A percentile compares a stretch with the other conserved stretches of the same genome.
phyloP scores from a whole-genome alignment of 1,284 basidiomycete genomes.

The Stygiomarasmius scandens region DNA sequence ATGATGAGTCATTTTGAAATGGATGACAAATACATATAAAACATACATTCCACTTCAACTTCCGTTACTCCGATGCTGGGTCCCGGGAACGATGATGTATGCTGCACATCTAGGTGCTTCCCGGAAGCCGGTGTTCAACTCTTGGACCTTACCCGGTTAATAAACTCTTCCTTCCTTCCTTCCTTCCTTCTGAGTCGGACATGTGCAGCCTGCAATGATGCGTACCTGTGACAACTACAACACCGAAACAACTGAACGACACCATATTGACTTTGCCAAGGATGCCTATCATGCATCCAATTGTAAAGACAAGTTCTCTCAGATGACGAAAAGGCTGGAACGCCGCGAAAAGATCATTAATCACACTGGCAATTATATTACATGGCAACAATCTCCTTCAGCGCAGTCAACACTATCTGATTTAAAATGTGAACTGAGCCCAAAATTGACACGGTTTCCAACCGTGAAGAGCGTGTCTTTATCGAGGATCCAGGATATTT shows the following conservation, averaged over 20 bases:
- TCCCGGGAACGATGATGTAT: too few relatives aligned
- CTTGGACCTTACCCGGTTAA: too few relatives aligned
- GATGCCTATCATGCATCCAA: conserved; percentile 28
- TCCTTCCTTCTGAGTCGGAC: too few relatives aligned
- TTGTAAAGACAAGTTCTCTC: conserved; percentile 25
- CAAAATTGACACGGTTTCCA: conserved; percentile 28
- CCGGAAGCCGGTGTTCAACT: too few relatives aligned
- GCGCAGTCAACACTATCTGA: conserved; percentile 17
- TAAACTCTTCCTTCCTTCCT: too few relatives aligned
- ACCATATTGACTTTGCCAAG: conserved; percentile 32
- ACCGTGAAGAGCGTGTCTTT: conserved; percentile 15
- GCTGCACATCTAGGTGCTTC: too few relatives aligned
- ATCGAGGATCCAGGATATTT: conserved; percentile 20
- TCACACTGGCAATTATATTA: conserved; percentile 23
- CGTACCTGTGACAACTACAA: conserved; percentile 16
- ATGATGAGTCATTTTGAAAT: too few relatives aligned
- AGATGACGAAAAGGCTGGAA: conserved; percentile 37
- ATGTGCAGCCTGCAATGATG: too few relatives aligned
- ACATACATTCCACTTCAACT: too few relatives aligned
- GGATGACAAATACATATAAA: too few relatives aligned
- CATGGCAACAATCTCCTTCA: not conserved
- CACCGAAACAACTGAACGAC: conserved; percentile 20
- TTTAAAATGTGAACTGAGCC: conserved; percentile 9
- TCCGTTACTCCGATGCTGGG: too few relatives aligned
- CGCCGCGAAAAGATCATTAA: conserved; percentile 8